phyloP scores from a whole-genome alignment of 139 green algal genomes.

The Pleodorina starrii region DNA sequence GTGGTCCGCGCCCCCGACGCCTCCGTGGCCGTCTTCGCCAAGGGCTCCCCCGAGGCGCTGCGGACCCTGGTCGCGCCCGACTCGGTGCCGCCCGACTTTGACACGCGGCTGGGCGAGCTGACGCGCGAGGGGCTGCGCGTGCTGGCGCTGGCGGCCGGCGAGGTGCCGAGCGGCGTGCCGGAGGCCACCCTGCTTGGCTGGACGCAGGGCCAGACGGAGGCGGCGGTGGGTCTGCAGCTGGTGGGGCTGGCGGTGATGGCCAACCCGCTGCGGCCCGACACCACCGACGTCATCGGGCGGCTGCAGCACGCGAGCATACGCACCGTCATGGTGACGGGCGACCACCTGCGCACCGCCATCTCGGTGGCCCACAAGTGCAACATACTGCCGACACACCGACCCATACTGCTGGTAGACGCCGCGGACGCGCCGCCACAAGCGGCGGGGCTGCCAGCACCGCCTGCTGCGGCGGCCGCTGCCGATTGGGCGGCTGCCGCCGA shows the following conservation, averaged over 20 bases:
- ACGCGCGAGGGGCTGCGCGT: slow-evolving; percentile 76
- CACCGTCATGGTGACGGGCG: slow-evolving; percentile 64
- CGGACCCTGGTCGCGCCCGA: slow-evolving; percentile 52
- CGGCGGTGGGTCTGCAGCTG: slow-evolving; percentile 49
- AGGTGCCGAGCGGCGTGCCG: slow-evolving; percentile 27
- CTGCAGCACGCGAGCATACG: slow-evolving; percentile 68
- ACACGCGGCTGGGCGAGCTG: slow-evolving; percentile 67
- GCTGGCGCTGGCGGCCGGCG: slow-evolving; percentile 62
- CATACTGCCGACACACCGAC: slow-evolving; percentile 55
- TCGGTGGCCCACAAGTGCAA: slow-evolving; percentile 66
- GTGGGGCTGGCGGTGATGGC: slow-evolving; percentile 70
- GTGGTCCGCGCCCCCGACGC: slow-evolving; percentile 65
- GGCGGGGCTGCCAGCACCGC: no score
- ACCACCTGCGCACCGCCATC: slow-evolving; percentile 70
- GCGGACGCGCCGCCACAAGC: neutral
- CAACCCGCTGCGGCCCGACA: slow-evolving; percentile 66
- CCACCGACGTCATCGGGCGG: slow-evolving; percentile 43
- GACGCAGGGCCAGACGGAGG: slow-evolving; percentile 57
- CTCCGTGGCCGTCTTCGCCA: slow-evolving; percentile 54
- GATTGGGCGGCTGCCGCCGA: no score
- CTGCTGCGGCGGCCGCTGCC: no score
- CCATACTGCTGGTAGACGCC: slow-evolving; percentile 63
- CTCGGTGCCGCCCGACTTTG: slow-evolving; percentile 74
- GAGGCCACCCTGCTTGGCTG: slow-evolving; percentile 16
- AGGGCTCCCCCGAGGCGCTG: slow-evolving; percentile 79